Evolutionary conservation across 768 basidiomycete genomes (phyloP).

Genomic region (Boletus subcaerulescens): DNA sequence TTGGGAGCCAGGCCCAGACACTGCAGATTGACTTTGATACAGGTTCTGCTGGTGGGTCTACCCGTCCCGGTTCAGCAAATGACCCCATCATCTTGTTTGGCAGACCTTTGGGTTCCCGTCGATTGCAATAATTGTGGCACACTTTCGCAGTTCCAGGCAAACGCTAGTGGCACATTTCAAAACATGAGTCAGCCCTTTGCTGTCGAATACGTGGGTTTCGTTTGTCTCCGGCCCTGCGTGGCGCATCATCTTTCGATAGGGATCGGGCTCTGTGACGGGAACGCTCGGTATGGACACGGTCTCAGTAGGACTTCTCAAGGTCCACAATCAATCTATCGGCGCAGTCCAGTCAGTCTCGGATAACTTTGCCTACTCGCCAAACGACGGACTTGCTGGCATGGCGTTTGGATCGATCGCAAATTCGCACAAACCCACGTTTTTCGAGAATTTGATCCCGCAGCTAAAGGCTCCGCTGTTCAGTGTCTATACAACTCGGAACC

Average conservation of each 20-base stretch:
- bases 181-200: constrained; percentile 32
- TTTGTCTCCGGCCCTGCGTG: constrained; percentile 7
- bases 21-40: constrained; percentile 65
- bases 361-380: constrained; percentile 51
- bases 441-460: constrained; percentile 56
- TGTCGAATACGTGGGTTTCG: constrained; percentile 42
- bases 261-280: constrained; percentile 51
- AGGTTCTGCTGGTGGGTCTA: constrained; percentile 40
- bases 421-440: constrained; percentile 49
- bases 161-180: constrained; percentile 41
- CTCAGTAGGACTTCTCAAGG: constrained; percentile 41
- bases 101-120: constrained; percentile 59
- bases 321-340: constrained; percentile 54
- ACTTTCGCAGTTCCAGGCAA: constrained; percentile 35
- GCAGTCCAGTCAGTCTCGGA: constrained; percentile 44
- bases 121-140: constrained; percentile 39
- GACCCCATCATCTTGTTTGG: neutral
- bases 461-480: constrained; percentile 52
- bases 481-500: constrained; percentile 49
- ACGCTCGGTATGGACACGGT: constrained; percentile 50
- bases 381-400: constrained; percentile 58
- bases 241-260: constrained; percentile 32
- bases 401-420: constrained; percentile 57
- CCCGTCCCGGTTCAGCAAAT: neutral
- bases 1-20: constrained; percentile 55